Base-by-base conservation (phyloP, 2,329 filamentous ascomycete genomes). In the Alternaria consortialis region DNA sequence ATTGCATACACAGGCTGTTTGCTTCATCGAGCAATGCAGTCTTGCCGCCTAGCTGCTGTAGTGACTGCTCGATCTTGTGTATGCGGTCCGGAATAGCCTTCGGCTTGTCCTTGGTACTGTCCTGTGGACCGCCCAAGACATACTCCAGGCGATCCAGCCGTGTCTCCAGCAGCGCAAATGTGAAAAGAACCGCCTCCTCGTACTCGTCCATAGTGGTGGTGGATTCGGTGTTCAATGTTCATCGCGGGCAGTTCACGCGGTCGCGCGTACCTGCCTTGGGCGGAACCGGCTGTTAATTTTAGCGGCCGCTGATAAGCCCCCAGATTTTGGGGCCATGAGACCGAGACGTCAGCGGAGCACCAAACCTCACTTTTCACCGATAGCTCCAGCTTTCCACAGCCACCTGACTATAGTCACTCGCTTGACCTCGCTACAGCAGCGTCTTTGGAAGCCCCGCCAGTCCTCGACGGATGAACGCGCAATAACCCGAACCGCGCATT, bases 71-170 rank as follows among this genome's bases (percentile, higher is more conserved):
- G 17, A 81, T 74, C 31, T 64, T 72, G 57, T 75, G 73, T 40
- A 81, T 73, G 37, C 79, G 74, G 53, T 77, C 72, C 23, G 70
- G 44, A 27, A 80, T 69, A 8, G 71, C 72, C 65, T 56, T 69
- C 4, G 69, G 64, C 60, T 68, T 76, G 58, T 68, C 67, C 47
- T 67, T 67, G 62, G 48, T 32, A 25, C 53, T 55, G 39, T 62
- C 56, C 46, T 64, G 65, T 11, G 73, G 67, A 67, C 74, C 82
- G 54, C 79, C 71, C 27, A 84, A 70, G 8, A 80, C 60, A 62
- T 81, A 83, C 51, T 81, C 78, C 31, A 84, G 60, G 5, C 81
- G 77, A 36, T 77, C 75, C 46, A 84, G 69, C 11, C 83, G 78
- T 53, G 80, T 80, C 64, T 84, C 81, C 12, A 84, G 76, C 56